Evolutionary conservation across 768 basidiomycete species (phyloP), one percentile per base, ranked within the genome.

Genomic region (Termitomyces sp.): DNA sequence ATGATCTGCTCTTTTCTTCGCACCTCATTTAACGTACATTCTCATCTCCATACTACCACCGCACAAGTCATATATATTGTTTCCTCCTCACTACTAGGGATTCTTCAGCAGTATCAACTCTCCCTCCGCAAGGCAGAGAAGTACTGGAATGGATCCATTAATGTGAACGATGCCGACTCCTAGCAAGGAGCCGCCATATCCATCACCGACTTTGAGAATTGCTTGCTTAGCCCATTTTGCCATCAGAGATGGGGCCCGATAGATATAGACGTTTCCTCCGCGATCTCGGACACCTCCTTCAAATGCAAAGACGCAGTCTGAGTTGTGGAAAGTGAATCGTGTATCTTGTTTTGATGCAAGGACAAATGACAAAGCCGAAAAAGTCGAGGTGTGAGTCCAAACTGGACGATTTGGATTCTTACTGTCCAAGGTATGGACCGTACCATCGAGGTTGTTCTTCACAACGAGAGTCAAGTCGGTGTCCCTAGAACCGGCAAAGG

Each of bases 301-400:
- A 63, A 98, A 94, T 0, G 93, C 93, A 48, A 93, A 74, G 2
- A 91, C 85, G 5, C 78, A 78, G 44, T 75, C 69, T 0, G 79
- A 70, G 34, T 84, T 70, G 66, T 98, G 94, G 65, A 88, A 82
- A 1, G 91, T 90, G 73, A 95, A 94, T 20, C 92, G 84, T 0
- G 90, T 85, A 69, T 98, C 93, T 29, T 84, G 86, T 68, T 98
- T 98, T 13, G 92, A 93, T 9, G 93, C 93, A 51, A 99, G 77
- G 41, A 99, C 96, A 68, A 98, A 99, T 0, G 93, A 82, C 26
- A 99, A 80, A 0, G 94, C 96, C 20, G 90, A 86, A 70, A 84
- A 94, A 0, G 96, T 98, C n/a, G 84, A 78, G 4, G 73, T 72
- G 69, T 99, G 96, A 51, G 65, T 76, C 94, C 91, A 96, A 31